Evolutionary conservation across 2,329 filamentous ascomycete genomes (phyloP).

Genomic region (Claviceps capensis): DNA sequence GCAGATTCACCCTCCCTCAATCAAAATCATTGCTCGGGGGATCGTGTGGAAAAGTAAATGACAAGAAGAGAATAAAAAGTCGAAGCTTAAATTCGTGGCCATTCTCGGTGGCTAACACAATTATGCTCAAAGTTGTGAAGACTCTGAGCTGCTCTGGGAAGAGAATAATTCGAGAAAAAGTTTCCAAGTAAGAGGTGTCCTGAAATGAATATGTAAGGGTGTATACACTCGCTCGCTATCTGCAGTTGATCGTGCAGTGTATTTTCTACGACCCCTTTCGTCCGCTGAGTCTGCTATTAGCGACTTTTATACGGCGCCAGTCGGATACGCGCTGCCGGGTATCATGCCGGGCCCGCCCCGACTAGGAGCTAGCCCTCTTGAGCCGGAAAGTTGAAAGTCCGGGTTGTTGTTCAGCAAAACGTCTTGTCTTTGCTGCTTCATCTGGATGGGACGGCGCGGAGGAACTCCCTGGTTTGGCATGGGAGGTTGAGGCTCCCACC

Average conservation of each 20-base stretch:
- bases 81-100: not conserved
- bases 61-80: not conserved
- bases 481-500: constrained; percentile 53
- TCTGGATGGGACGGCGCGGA: constrained; percentile 31
- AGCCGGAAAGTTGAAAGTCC: constrained; percentile 61
- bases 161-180: not conserved
- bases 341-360: constrained; percentile 30
- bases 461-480: constrained; percentile 28
- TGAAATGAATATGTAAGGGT: not conserved
- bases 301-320: constrained; percentile 8
- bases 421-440: constrained; percentile 53
- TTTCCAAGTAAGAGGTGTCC: not conserved
- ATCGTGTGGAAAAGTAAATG: not conserved
- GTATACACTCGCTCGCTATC: not conserved
- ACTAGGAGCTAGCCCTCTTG: constrained; percentile 15
- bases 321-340: constrained; percentile 39
- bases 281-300: not conserved
- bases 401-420: constrained; percentile 76
- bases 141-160: not conserved
- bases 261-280: not conserved
- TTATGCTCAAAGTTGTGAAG: not conserved
- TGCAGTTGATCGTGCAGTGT: not conserved
- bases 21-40: not conserved
- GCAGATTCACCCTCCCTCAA: not conserved
- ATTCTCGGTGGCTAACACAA: not conserved